Conservation (phyloP, 805 yeast genomes). For the Zygosaccharomyces lentus region DNA sequence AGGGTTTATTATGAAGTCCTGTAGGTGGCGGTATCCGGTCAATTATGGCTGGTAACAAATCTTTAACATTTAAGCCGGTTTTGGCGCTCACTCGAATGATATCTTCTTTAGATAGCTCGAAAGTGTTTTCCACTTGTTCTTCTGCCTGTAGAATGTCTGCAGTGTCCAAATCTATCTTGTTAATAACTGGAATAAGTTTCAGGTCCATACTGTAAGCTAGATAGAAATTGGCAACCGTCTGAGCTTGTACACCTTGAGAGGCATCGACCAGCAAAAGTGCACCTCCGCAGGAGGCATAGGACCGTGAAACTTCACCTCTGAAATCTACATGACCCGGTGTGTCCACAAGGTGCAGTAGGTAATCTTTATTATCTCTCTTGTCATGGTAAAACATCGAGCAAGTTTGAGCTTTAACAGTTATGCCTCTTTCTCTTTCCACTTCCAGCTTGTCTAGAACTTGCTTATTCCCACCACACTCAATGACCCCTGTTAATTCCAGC, state of each 20-base stretch:
- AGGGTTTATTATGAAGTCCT: conserved; percentile 58
- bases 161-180: conserved; percentile 78
- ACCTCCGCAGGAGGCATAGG: conserved; percentile 95
- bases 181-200: conserved; percentile 80
- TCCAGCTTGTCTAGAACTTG: conserved; percentile 89
- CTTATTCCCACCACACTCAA: conserved; percentile 64
- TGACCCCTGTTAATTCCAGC: conserved; percentile 84
- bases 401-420: conserved; percentile 95
- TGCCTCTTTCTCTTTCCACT: conserved; percentile 94
- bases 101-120: conserved; percentile 71
- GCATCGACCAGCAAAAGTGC: conserved; percentile 90
- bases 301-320: conserved; percentile 79
- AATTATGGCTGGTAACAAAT: conserved; percentile 76
- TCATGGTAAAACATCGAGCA: conserved; percentile 84
- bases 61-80: conserved; percentile 72
- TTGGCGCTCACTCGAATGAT: conserved; percentile 88
- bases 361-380: conserved; percentile 57
- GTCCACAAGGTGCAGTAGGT: conserved; percentile 83
- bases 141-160: conserved; percentile 79
- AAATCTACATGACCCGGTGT: conserved; percentile 99
- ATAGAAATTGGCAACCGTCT: conserved; percentile 95
- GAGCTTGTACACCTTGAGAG: conserved; percentile 94
- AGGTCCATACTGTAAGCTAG: conserved; percentile 83
- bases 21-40: conserved; percentile 76
- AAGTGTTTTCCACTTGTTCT: conserved; percentile 79